These are phyloP conservation scores for Cytospora piceae DNA, from an alignment of 2,329 filamentous ascomycete genomes.

Conservation along the genomic window DNA sequence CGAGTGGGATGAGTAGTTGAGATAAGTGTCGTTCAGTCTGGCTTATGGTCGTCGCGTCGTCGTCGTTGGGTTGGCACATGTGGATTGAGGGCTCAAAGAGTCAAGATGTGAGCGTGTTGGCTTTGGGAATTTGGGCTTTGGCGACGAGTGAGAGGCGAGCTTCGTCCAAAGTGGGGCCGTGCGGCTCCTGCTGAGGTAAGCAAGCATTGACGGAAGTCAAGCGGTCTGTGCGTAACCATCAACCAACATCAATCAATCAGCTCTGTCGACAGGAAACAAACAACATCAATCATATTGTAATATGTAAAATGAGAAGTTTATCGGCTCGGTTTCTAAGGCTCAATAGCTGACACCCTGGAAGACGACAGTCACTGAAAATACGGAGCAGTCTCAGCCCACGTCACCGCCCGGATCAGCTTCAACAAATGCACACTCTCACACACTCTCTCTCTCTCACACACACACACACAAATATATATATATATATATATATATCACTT, in stretches of 20 bases:
- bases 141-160: constrained; percentile 1
- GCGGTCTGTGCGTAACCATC: not conserved
- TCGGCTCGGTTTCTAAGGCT: not conserved
- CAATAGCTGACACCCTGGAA: not conserved
- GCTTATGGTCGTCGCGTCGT: not conserved
- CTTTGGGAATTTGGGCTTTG: not conserved
- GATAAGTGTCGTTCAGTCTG: not conserved
- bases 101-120: not conserved
- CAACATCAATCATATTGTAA: too few species aligned
- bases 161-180: constrained; percentile 3
- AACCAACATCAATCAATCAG: not conserved
- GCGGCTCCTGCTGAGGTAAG: constrained; percentile 8
- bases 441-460: too few species aligned
- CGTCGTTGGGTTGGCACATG: not conserved
- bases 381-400: not conserved
- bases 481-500: not conserved
- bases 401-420: too few species aligned
- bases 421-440: too few species aligned
- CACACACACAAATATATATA: not conserved
- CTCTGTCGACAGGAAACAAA: too few species aligned
- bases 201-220: too few species aligned
- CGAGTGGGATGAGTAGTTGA: not conserved
- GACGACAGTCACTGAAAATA: too few species aligned
- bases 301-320: too few species aligned
- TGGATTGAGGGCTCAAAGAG: not conserved